A percentile compares a stretch with the other conserved stretches of the same genome.
These are phyloP conservation scores for Yarrowia divulgata DNA, from an alignment of 805 yeast species.

Conservation along the genomic window DNA sequence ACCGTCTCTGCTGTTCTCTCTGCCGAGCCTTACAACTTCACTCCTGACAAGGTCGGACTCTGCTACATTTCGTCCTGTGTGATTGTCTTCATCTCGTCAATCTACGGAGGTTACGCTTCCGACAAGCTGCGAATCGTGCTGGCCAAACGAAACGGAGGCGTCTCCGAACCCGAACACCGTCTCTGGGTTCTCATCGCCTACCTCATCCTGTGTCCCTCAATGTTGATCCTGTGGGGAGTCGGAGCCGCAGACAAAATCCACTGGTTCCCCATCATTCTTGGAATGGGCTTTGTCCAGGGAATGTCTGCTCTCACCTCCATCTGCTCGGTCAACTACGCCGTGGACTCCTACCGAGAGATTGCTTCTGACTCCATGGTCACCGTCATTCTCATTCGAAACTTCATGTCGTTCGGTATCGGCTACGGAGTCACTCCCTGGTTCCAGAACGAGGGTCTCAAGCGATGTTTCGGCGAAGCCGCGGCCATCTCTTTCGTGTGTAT, in stretches of 20 bases:
- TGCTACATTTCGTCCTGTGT: slow-evolving; percentile 36
- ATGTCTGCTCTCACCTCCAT: slow-evolving; percentile 56
- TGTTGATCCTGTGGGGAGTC: slow-evolving; percentile 61
- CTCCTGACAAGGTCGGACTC: slow-evolving; percentile 28
- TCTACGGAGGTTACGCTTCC: slow-evolving; percentile 30
- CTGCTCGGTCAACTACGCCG: slow-evolving; percentile 56
- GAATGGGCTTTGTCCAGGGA: slow-evolving; percentile 56
- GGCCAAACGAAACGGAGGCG: slow-evolving; percentile 51
- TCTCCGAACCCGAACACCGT: slow-evolving; percentile 60
- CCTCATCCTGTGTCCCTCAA: slow-evolving; percentile 55
- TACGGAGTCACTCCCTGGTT: slow-evolving; percentile 62
- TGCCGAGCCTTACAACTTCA: slow-evolving; percentile 38
- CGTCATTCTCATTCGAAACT: slow-evolving; percentile 58
- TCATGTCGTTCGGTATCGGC: slow-evolving; percentile 58
- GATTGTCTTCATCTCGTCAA: slow-evolving; percentile 23
- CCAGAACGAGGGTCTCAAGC: slow-evolving; percentile 55
- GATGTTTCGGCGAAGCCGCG: slow-evolving; percentile 50
- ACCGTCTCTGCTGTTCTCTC: slow-evolving; percentile 37
- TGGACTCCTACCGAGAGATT: slow-evolving; percentile 57
- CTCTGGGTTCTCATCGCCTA: slow-evolving; percentile 56
- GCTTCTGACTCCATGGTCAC: slow-evolving; percentile 57
- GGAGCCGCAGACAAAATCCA: slow-evolving; percentile 58
- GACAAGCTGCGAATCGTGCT: slow-evolving; percentile 30
- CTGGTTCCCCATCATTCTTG: slow-evolving; percentile 59
- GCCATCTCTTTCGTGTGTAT: slow-evolving; percentile 26